phyloP scores from a whole-genome alignment of 192 early-diverging fungal species.

The Paraglomus occultum region DNA sequence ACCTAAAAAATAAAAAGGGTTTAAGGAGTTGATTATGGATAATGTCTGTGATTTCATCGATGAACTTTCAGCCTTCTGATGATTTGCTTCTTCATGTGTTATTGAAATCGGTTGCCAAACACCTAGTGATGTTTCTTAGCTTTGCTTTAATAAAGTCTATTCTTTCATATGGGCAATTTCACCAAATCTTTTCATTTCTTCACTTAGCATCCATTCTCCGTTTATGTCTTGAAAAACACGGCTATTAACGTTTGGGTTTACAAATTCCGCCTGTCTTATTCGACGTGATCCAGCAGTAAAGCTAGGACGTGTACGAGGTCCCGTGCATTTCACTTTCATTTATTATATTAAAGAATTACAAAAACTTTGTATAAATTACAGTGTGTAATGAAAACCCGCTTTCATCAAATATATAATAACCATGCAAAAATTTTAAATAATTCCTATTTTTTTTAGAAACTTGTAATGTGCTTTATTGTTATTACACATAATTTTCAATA shows the following conservation, averaged over 20 bases:
- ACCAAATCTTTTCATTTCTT: slow-evolving; percentile 15
- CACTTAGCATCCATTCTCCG: background rate
- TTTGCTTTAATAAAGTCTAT: slow-evolving; percentile 7
- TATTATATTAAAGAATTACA: slow-evolving; percentile 5
- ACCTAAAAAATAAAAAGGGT: slow-evolving; percentile 6
- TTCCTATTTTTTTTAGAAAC: too few species aligned
- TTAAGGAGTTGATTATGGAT: slow-evolving; percentile 15
- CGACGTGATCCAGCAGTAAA: slow-evolving; percentile 9
- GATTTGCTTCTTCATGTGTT: slow-evolving; percentile 10
- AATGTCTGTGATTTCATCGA: slow-evolving; percentile 2
- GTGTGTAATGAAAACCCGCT: too few species aligned
- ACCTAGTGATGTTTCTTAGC: slow-evolving; percentile 1
- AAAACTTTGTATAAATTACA: background rate
- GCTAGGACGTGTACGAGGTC: slow-evolving; percentile 2
- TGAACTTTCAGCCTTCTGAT: background rate
- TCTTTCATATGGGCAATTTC: background rate
- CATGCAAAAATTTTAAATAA: too few species aligned
- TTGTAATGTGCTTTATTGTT: too few species aligned
- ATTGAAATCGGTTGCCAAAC: background rate
- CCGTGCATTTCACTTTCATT: slow-evolving; percentile 1
- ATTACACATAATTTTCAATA: too few species aligned
- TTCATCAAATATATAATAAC: too few species aligned
- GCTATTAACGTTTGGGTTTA: background rate
- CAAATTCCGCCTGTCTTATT: background rate
- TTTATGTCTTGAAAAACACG: background rate